A percentile compares a stretch with the other conserved stretches of the same genome.
Evolutionary conservation across 2,329 filamentous ascomycete species (phyloP).

Genomic region (Cytospora schulzeri): DNA sequence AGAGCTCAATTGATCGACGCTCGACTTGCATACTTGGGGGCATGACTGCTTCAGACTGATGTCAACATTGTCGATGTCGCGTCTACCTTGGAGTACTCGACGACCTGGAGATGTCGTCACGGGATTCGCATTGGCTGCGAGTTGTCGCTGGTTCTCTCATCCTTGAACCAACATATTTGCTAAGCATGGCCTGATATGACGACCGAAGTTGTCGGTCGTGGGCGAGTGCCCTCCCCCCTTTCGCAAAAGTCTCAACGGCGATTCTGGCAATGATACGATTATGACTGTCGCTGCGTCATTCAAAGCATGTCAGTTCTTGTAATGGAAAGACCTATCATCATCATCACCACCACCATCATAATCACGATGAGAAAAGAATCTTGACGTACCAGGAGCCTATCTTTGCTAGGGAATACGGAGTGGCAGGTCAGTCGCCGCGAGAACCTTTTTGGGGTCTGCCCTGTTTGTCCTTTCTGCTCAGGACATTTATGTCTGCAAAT

Average conservation of each 20-base stretch:
- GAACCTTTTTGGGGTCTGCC: neutral
- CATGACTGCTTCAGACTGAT: neutral
- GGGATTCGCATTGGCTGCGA: neutral
- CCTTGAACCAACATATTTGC: neutral
- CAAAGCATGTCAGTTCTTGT: neutral
- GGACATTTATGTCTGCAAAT: neutral
- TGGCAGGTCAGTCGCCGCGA: neutral
- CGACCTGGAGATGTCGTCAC: conserved; percentile 1
- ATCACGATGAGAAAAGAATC: neutral
- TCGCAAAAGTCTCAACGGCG: neutral
- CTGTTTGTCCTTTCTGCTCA: neutral
- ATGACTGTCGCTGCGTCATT: neutral
- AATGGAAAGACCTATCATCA: neutral
- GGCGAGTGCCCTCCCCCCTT: neutral
- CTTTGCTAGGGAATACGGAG: neutral
- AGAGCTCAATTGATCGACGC: neutral
- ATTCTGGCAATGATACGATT: neutral
- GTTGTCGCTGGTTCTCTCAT: neutral
- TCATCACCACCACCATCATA: too few relatives aligned
- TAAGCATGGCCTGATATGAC: neutral
- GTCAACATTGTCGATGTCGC: neutral
- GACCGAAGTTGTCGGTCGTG: neutral
- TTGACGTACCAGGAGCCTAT: neutral
- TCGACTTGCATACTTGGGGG: neutral
- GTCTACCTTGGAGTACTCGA: neutral